Evolutionary conservation across 306 rosid genomes (phyloP).

Genomic region (Prunus kanzakura): DNA sequence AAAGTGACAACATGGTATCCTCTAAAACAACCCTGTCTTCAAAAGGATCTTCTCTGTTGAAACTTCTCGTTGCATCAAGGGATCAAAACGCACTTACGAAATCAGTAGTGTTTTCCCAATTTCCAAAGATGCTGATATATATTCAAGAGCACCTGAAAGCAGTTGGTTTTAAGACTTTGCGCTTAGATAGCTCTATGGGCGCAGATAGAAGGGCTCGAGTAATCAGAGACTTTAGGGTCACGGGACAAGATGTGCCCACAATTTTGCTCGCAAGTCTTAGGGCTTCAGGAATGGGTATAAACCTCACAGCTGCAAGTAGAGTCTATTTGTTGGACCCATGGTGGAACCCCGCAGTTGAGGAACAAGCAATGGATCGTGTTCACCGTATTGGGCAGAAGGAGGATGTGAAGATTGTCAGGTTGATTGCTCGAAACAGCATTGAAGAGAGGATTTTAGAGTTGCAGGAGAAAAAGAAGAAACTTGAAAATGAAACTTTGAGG

Average conservation of each 20-base stretch:
- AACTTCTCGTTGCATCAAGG: conserved; percentile 57
- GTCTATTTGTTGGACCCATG: conserved; percentile 87
- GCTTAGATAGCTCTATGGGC: conserved; percentile 68
- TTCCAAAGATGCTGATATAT: conserved; percentile 54
- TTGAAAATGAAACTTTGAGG: conserved; percentile 16
- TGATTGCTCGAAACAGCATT: conserved; percentile 62
- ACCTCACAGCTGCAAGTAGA: conserved; percentile 75
- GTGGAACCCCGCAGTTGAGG: conserved; percentile 90
- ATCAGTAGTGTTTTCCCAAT: conserved; percentile 84
- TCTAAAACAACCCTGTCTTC: conserved; percentile 39
- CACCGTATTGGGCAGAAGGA: conserved; percentile 84
- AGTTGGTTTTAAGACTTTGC: conserved; percentile 67
- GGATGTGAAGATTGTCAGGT: conserved; percentile 64
- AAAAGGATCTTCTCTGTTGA: conserved; percentile 52
- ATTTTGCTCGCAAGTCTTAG: conserved; percentile 81
- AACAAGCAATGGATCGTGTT: conserved; percentile 84
- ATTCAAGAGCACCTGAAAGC: conserved; percentile 55
- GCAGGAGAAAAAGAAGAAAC: conserved; percentile 60
- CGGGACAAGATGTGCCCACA: conserved; percentile 28
- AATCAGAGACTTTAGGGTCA: conserved; percentile 48
- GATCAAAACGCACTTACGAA: conserved; percentile 44
- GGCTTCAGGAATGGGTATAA: conserved; percentile 74
- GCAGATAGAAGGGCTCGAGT: conserved; percentile 61
- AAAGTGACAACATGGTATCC: conserved; percentile 21
- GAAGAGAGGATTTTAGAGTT: conserved; percentile 59